These are phyloP conservation scores for Epichloe gansuensis DNA, from an alignment of 2,329 filamentous ascomycete species.

Conservation along the genomic window DNA sequence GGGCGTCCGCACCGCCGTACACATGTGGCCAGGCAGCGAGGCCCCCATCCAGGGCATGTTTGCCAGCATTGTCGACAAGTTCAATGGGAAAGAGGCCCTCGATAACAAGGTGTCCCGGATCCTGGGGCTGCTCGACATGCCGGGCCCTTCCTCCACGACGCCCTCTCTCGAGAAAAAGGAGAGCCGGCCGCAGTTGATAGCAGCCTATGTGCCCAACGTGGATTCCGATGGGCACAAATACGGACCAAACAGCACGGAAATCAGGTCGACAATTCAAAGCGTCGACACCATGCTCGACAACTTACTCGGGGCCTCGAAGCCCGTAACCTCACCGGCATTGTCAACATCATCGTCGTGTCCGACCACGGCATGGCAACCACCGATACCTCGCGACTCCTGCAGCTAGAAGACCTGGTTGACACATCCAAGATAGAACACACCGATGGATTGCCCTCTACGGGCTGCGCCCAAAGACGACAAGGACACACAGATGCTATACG, in stretches of 20 bases:
- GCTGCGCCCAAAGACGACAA: conserved; percentile 59
- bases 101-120: conserved; percentile 67
- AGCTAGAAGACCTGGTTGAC: conserved; percentile 83
- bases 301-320: conserved; percentile 64
- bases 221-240: conserved; percentile 78
- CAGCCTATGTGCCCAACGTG: conserved; percentile 88
- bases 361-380: conserved; percentile 99
- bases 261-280: conserved; percentile 60
- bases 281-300: conserved; percentile 74
- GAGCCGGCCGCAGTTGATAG: conserved; percentile 77
- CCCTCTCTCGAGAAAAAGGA: conserved; percentile 34
- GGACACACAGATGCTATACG: conserved; percentile 57
- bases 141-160: conserved; percentile 56
- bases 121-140: conserved; percentile 72
- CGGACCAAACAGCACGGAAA: conserved; percentile 92
- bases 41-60: conserved; percentile 66
- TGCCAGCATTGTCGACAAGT: conserved; percentile 74
- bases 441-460: conserved; percentile 95
- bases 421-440: conserved; percentile 64
- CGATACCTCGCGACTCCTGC: conserved; percentile 64
- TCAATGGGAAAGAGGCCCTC: conserved; percentile 65
- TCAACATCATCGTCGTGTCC: conserved; percentile 92
- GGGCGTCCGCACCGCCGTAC: conserved; percentile 67
- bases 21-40: conserved; percentile 99
- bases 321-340: conserved; percentile 76